Base-by-base conservation (phyloP, 306 rosid genomes). In the Geum urbanum region DNA sequence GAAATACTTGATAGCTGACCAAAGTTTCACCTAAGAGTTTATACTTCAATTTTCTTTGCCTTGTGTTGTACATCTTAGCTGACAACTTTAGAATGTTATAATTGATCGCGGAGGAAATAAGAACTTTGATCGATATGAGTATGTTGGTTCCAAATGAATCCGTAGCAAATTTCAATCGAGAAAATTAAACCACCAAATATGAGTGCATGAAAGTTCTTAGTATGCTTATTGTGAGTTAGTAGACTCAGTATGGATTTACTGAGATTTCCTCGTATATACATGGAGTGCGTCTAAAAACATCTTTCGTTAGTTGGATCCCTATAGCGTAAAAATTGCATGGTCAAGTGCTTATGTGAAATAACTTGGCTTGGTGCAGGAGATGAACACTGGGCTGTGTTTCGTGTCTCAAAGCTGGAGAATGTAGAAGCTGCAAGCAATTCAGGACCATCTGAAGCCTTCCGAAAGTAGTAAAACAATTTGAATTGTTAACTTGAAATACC, bases 381-480 rank as follows among this genome's bases (percentile, higher is more conserved):
- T 80, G 82, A 50, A 55, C 85, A 92, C 81, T 77, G 88, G 74
- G 98, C 98, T 9, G 86, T 92, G 80, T 92, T 92, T 56, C 94
- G 89, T 0, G 90, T 84, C 50, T 85, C 90, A 18, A 92, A 90
- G 81, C 70, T 88, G 20, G 73, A 79, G 79, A 75, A 70, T 1
- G 81, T 69, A 65, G 86, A 79, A 73, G 59, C 54, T 78, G 74
- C 43, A 37, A 84, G 71, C 70, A 67, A 67, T 67, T 45, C 44
- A 27, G 80, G 61, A 57, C 85, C 76, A 66, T 14, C 77, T 19
- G 81, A 78, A 80, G 81, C 54, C 78, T 63, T n/a, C 62, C 63
- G 81, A 70, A 69, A 70, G 9, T 57, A 44, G 61, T 69, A 78
- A 79, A 77, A 61, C 76, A 77, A 74, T 46, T 62, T 80, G 80